Conservation (phyloP, 2,329 filamentous ascomycete genomes). For the Alternaria sp. region DNA sequence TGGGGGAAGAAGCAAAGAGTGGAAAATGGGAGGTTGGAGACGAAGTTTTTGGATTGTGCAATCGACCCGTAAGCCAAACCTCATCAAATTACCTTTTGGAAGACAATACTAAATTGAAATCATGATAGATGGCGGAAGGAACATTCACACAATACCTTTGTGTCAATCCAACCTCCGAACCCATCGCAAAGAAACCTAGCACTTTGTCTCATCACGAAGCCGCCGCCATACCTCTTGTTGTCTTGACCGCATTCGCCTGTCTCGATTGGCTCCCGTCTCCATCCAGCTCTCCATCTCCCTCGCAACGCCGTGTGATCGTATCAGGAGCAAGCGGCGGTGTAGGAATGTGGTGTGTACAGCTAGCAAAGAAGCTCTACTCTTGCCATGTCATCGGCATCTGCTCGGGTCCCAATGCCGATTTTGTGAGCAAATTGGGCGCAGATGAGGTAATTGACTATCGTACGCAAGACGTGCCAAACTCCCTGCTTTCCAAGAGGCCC, state of each 20-base stretch:
- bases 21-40: conserved; percentile 34
- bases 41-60: conserved; percentile 37
- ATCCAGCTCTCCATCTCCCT: conserved; percentile 1
- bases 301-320: conserved; percentile 35
- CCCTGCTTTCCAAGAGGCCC: conserved; percentile 44
- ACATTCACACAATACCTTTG: conserved; percentile 40
- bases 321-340: conserved; percentile 44
- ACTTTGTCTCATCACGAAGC: conserved; percentile 32
- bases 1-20: conserved; percentile 27
- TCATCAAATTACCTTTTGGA: background rate
- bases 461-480: conserved; percentile 40
- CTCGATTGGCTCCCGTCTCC: conserved; percentile 35
- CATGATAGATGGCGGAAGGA: conserved; percentile 31
- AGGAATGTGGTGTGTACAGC: conserved; percentile 48
- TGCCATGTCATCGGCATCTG: conserved; percentile 60
- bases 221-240: conserved; percentile 48
- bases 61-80: conserved; percentile 17
- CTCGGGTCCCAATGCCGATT: conserved; percentile 56
- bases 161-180: conserved; percentile 24
- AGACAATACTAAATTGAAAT: too few relatives aligned
- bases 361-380: conserved; percentile 47
- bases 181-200: conserved; percentile 35
- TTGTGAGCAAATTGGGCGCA: conserved; percentile 59
- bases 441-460: conserved; percentile 56
- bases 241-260: conserved; percentile 49